phyloP scores from a whole-genome alignment of 1,284 basidiomycete genomes.

The Psilocybe mexicana region DNA sequence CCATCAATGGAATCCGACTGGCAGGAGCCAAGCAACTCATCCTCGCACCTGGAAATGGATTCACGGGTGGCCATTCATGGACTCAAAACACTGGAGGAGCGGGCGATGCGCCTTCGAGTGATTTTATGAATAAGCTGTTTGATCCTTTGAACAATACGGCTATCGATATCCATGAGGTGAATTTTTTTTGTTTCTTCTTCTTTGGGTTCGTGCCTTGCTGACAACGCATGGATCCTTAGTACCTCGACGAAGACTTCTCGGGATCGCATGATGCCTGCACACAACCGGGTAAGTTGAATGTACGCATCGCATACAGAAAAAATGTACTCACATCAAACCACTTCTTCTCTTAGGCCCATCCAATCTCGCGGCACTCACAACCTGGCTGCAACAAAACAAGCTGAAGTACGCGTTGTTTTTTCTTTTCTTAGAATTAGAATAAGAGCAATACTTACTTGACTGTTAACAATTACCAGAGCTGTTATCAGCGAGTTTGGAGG shows the following conservation, averaged over 20 bases:
- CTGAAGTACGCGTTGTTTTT: conserved; percentile 35
- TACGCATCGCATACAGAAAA: neutral
- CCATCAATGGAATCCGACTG: conserved; percentile 42
- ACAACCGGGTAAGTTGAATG: conserved; percentile 34
- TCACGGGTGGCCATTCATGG: conserved; percentile 47
- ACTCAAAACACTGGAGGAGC: conserved; percentile 36
- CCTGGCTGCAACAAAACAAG: conserved; percentile 43
- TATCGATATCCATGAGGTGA: conserved; percentile 45
- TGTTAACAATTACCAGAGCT: conserved; percentile 29
- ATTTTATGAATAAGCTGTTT: conserved; percentile 41
- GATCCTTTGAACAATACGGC: conserved; percentile 45
- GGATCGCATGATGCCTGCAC: conserved; percentile 42
- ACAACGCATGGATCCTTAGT: neutral
- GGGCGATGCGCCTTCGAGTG: conserved; percentile 37
- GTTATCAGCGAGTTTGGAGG: conserved; percentile 47
- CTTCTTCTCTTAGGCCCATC: conserved; percentile 31
- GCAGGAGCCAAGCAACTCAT: conserved; percentile 45
- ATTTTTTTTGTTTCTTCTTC: neutral
- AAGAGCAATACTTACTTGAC: no score
- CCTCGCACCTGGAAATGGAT: conserved; percentile 46
- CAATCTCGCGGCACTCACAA: conserved; percentile 42
- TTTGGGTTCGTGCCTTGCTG: neutral
- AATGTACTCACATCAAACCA: neutral
- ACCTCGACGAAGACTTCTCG: conserved; percentile 43
- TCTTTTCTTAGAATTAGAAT: no score